Base-by-base conservation (phyloP, 1,284 basidiomycete species). In the Sanguinoderma infundibulare region DNA sequence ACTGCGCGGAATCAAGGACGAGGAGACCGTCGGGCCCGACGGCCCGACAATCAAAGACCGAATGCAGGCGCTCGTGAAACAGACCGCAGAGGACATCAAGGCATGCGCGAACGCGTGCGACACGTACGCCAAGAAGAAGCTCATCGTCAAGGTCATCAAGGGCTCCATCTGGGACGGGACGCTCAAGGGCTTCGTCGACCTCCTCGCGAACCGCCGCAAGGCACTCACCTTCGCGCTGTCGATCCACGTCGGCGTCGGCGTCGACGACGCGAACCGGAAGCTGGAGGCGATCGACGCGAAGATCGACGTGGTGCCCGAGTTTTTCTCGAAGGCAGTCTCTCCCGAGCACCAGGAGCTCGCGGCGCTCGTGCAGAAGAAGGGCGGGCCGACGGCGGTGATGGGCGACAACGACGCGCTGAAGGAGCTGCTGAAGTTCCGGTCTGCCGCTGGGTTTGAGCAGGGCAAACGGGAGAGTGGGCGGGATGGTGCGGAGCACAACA, bases 121-220 rank as follows among this genome's bases (percentile, higher is more conserved):
- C 46, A 67, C 69, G 1, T 75, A 74, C 57, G 62, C 63, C 3
- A 75, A 74, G 67, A 74, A 73, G 61, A 67, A 61, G 24, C 59
- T 68, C 17, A 35, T 73, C 67, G 75, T 76, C 3, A 79, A 78
- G 55, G 71, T 77, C 3, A 54, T 81, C 32, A 72, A 73, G 34
- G 28, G 59, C 14, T 50, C 44, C 20, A 15, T 8, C 68, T 75
- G 4, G 69, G 60, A 20, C 30, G 39, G 36, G 8, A 51, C 44
- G 22, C 39, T 60, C 38, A 40, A 60, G 26, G 42, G 20, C 12
- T 79, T 70, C 55, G 67, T 73, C 14, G 46, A 62, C 4, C 66
- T 62, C 4, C 80, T 81, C 61, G 62, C 67, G 3, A 65, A 67
- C 9, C 71, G 74, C 5, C 71, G 74, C 30, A 65, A 68, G 26